These are phyloP conservation scores for Castanea sativa DNA, from an alignment of 306 rosid species.

Conservation along the genomic window DNA sequence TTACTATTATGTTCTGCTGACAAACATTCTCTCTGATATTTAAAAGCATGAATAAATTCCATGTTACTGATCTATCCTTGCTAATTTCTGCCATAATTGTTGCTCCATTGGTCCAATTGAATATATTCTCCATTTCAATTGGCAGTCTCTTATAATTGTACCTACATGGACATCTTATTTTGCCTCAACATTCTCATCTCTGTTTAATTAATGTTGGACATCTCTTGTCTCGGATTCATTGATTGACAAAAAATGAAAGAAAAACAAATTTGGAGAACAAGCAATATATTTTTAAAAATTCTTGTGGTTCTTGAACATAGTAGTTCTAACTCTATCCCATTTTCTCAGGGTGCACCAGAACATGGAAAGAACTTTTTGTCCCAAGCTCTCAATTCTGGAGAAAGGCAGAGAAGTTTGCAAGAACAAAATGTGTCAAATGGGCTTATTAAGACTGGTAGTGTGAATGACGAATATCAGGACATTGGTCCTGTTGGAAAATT, in stretches of 20 bases:
- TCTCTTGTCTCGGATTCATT: neutral
- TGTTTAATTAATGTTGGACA: neutral
- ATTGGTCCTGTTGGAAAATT: constrained; percentile 34
- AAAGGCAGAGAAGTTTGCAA: constrained; percentile 31
- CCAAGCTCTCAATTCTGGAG: constrained; percentile 39
- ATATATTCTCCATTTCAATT: neutral
- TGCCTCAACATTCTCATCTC: neutral
- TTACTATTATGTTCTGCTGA: neutral
- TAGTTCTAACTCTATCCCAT: constrained; percentile 17
- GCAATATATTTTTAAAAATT: neutral
- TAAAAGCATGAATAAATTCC: neutral
- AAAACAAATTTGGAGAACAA: neutral
- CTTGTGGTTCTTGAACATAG: neutral
- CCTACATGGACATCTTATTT: too few species aligned
- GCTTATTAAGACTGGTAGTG: constrained; percentile 26
- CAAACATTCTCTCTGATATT: neutral
- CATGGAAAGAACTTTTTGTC: constrained; percentile 33
- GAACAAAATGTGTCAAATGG: constrained; percentile 36
- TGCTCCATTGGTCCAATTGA: neutral
- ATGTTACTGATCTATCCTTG: neutral
- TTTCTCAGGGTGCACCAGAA: constrained; percentile 46
- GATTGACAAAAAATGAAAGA: neutral
- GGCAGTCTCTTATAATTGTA: neutral
- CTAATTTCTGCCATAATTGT: neutral
- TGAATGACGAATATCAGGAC: constrained; percentile 33